Evolutionary conservation across 2,329 filamentous ascomycete species (phyloP).

Genomic region (Blastomyces gilchristii): DNA sequence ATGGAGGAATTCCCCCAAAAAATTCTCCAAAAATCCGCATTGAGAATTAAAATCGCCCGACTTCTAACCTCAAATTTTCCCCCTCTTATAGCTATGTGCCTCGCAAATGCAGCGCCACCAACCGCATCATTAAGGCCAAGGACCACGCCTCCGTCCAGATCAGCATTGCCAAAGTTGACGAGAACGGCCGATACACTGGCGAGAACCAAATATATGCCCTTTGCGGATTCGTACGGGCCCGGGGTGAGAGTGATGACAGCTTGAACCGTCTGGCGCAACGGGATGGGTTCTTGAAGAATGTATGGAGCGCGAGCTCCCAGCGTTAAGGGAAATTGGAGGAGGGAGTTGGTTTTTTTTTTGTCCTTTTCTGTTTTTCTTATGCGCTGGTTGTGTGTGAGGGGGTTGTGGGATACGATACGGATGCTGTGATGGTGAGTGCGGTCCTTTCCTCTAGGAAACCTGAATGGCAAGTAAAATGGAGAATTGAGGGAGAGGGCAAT

Average conservation of each 20-base stretch:
- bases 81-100: conserved; percentile 67
- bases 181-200: conserved; percentile 93
- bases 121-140: conserved; percentile 99
- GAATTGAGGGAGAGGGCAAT: not conserved
- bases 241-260: conserved; percentile 95
- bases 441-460: too few species aligned
- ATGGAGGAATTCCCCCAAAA: not conserved
- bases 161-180: conserved; percentile 94
- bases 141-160: conserved; percentile 98
- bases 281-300: conserved; percentile 92
- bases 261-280: conserved; percentile 92
- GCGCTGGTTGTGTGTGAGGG: conserved; percentile 13
- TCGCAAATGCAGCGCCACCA: conserved; percentile 97
- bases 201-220: conserved; percentile 97
- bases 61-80: conserved; percentile 2
- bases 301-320: conserved; percentile 70
- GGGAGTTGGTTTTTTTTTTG: not conserved
- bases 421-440: conserved; percentile 3
- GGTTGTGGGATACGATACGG: conserved; percentile 15
- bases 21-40: not conserved
- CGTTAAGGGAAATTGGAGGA: conserved; percentile 26
- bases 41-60: not conserved
- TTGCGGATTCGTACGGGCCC: conserved; percentile 92
- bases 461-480: not conserved
- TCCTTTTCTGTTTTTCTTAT: conserved; percentile 2